Evolutionary conservation across 129 eudicot genomes (phyloP).

Genomic region (Apium graveolens): DNA sequence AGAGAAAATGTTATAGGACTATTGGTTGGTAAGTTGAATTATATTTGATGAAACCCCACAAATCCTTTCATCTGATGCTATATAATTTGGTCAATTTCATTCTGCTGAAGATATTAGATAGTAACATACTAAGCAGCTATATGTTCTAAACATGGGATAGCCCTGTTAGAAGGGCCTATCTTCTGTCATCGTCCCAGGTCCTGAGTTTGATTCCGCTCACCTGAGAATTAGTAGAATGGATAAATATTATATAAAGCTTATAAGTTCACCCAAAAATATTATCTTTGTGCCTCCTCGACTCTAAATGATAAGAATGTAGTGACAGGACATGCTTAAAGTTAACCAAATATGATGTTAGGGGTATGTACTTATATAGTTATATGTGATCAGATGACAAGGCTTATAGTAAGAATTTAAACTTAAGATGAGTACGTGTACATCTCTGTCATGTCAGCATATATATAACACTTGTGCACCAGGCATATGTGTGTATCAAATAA

Average conservation of each 20-base stretch:
- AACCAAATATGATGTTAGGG: not conserved
- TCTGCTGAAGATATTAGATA: not conserved
- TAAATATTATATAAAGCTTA: too few species aligned
- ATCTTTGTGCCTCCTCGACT: not conserved
- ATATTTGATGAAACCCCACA: not conserved
- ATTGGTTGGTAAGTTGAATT: not conserved
- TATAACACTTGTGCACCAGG: not conserved
- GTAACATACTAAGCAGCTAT: not conserved
- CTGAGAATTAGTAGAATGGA: too few species aligned
- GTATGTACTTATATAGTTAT: too few species aligned
- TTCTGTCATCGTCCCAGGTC: too few species aligned
- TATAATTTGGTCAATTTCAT: not conserved
- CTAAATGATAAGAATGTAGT: not conserved
- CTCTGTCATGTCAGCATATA: not conserved
- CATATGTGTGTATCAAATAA: not conserved
- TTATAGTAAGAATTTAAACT: not conserved
- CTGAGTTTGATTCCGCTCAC: too few species aligned
- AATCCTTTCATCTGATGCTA: too few species aligned
- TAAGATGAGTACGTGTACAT: too few species aligned
- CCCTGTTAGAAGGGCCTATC: too few species aligned
- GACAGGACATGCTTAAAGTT: not conserved
- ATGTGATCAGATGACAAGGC: not conserved
- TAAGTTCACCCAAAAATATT: too few species aligned
- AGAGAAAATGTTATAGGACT: not conserved
- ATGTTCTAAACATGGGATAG: too few species aligned